Percentiles rank a stretch among this genome's conserved stretches.
Evolutionary conservation across 2,329 filamentous ascomycete species (phyloP).

Genomic region (Alternaria postmessia): DNA sequence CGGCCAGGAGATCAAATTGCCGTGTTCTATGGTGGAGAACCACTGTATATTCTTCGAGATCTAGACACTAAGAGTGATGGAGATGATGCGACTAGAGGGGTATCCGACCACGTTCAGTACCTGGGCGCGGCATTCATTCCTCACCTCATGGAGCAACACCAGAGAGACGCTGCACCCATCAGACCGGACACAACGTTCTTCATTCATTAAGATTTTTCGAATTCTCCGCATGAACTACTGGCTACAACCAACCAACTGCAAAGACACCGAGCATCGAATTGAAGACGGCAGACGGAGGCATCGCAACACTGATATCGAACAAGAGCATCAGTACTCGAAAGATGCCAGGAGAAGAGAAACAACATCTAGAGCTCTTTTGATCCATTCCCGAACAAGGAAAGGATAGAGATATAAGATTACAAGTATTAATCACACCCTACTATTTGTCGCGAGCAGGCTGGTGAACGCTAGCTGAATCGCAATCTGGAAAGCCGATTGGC

Average conservation of each 20-base stretch:
- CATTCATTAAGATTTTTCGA: not conserved
- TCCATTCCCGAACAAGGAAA: not conserved
- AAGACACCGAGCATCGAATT: not conserved
- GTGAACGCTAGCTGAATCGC: not conserved
- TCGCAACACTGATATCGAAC: not conserved
- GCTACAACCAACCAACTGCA: no score
- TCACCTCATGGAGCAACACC: not conserved
- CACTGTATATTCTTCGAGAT: not conserved
- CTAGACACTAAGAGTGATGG: accelerated
- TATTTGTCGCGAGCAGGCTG: not conserved
- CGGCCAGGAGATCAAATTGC: not conserved
- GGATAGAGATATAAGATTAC: not conserved
- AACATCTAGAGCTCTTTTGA: not conserved
- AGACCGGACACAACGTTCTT: not conserved
- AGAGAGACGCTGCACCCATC: not conserved
- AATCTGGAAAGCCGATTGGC: not conserved
- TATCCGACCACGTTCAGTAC: not conserved
- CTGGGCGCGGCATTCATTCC: not conserved
- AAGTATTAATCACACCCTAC: not conserved
- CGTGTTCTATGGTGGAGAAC: not conserved
- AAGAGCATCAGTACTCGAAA: accelerated
- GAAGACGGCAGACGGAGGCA: not conserved
- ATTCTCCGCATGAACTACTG: not conserved
- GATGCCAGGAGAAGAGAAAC: not conserved
- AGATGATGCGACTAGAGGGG: no score